phyloP scores from a whole-genome alignment of 345 rosid genomes.

The Combretum micranthum region DNA sequence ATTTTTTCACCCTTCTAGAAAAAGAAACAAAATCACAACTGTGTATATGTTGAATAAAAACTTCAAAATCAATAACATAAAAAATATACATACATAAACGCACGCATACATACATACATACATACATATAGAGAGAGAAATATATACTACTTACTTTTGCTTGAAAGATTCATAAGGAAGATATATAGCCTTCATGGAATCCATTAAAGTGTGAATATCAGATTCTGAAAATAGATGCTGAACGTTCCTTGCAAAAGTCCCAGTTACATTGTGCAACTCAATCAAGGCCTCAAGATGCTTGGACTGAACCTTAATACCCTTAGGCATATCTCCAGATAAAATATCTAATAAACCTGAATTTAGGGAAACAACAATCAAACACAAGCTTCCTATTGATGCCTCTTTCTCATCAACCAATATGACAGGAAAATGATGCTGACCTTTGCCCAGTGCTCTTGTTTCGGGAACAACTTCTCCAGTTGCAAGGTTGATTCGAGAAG shows the following conservation, averaged over 20 bases:
- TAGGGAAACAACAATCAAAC: conserved; percentile 2
- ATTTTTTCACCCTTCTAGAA: no score
- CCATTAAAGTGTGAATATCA: conserved; percentile 63
- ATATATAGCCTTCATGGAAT: conserved; percentile 83
- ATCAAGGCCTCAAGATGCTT: conserved; percentile 90
- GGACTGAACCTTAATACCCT: conserved; percentile 78
- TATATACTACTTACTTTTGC: conserved; percentile 55
- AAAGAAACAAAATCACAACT: no score
- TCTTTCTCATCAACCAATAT: no score
- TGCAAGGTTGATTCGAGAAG: conserved; percentile 80
- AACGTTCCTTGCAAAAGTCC: conserved; percentile 77
- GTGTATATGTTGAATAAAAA: no score
- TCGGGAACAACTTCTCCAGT: conserved; percentile 91
- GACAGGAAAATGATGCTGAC: conserved; percentile 19
- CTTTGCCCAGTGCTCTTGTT: conserved; percentile 86
- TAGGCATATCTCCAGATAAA: conserved; percentile 89
- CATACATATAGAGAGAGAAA: no score
- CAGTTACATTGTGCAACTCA: conserved; percentile 85
- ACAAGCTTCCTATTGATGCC: no score
- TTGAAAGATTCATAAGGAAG: conserved; percentile 82
- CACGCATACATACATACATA: no score
- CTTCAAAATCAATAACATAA: no score
- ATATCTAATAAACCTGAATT: conserved; percentile 74
- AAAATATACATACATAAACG: no score
- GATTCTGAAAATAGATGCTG: conserved; percentile 92